phyloP scores from a whole-genome alignment of 257 asterid species.

The Solanum clarkiae region DNA sequence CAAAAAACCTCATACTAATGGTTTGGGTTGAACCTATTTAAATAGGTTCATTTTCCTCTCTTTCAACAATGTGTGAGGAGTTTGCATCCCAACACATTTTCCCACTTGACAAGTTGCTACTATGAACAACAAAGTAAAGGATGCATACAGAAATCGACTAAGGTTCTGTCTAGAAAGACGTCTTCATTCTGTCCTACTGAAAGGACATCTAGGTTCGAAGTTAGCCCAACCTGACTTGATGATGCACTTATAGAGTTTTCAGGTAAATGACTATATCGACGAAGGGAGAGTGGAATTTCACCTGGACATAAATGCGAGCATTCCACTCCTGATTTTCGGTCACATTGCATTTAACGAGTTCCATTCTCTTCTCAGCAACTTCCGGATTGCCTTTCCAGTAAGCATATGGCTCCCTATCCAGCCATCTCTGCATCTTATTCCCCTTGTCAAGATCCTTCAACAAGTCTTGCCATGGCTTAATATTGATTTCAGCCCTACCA shows the following conservation, averaged over 20 bases:
- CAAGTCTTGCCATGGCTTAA: conserved; percentile 20
- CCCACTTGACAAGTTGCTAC: background rate
- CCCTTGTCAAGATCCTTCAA: conserved; percentile 8
- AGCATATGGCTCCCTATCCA: conserved; percentile 15
- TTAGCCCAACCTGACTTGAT: background rate
- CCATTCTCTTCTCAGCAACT: conserved; percentile 13
- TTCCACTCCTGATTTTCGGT: conserved; percentile 12
- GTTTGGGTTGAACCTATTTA: too few relatives aligned
- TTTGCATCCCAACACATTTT: background rate
- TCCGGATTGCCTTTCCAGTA: conserved; percentile 26
- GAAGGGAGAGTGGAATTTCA: background rate
- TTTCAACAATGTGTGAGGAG: too few relatives aligned
- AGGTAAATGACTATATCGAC: background rate
- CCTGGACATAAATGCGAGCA: conserved; percentile 17
- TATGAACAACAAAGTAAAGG: background rate
- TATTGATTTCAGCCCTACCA: conserved; percentile 30
- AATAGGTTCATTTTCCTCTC: too few relatives aligned
- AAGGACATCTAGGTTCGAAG: background rate
- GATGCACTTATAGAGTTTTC: background rate
- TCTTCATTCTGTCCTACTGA: background rate
- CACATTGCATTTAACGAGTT: conserved; percentile 17
- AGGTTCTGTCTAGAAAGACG: background rate
- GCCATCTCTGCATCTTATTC: conserved; percentile 10
- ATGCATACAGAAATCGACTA: background rate
- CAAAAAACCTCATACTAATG: too few relatives aligned